Evolutionary conservation across 1,139 yeast genomes (phyloP).

Genomic region (Candida tetrigidarum): DNA sequence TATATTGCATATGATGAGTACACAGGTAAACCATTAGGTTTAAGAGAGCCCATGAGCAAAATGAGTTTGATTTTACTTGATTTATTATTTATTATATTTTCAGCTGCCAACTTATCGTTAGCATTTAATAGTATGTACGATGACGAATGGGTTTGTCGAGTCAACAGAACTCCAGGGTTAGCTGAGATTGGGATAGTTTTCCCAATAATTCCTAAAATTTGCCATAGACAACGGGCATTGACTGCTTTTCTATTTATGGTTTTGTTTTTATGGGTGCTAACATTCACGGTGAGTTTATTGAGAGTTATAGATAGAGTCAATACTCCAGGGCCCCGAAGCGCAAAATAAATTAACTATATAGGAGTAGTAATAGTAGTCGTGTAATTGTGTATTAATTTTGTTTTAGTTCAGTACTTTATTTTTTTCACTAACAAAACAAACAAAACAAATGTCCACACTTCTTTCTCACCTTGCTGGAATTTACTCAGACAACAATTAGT

Average conservation of each 20-base stretch:
- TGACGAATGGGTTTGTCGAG: conserved; percentile 77
- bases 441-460: too few species aligned
- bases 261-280: conserved; percentile 79
- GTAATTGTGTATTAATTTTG: background rate
- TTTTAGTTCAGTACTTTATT: background rate
- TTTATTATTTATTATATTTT: conserved; percentile 83
- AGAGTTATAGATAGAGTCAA: conserved; percentile 68
- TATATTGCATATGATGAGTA: conserved; percentile 92
- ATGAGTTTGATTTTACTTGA: conserved; percentile 80
- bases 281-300: conserved; percentile 81
- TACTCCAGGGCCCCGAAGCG: conserved; percentile 14
- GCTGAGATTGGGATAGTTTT: conserved; percentile 26
- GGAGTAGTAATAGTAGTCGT: too few species aligned
- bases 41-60: conserved; percentile 82
- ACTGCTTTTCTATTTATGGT: conserved; percentile 80
- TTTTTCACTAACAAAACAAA: background rate
- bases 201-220: conserved; percentile 52
- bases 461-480: too few species aligned
- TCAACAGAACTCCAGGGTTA: conserved; percentile 24
- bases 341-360: too few species aligned
- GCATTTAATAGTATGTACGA: conserved; percentile 86
- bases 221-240: conserved; percentile 79
- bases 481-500: too few species aligned
- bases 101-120: conserved; percentile 87
- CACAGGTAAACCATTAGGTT: conserved; percentile 87